Percentiles rank a stretch among this genome's conserved stretches.
phyloP scores from a whole-genome alignment of 2,329 filamentous ascomycete species.

The Beauveria rudraprayagi region DNA sequence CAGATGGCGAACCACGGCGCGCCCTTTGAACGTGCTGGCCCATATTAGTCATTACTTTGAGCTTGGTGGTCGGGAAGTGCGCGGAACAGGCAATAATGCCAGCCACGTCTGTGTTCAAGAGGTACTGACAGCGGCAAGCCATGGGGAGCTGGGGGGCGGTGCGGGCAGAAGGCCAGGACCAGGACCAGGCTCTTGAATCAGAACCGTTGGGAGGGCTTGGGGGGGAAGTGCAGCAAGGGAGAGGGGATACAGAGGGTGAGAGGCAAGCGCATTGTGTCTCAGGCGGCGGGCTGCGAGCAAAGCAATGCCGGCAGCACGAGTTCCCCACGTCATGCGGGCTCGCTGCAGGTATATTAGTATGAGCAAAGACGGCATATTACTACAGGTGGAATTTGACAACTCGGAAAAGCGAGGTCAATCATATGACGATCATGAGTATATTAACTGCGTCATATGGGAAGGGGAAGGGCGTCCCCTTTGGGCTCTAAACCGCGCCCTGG shows the following conservation, averaged over 20 bases:
- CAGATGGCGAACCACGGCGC: background rate
- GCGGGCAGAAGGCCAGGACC: background rate
- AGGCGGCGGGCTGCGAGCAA: background rate
- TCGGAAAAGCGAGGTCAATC: background rate
- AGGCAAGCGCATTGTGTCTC: background rate
- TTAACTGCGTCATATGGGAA: background rate
- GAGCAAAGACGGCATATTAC: background rate
- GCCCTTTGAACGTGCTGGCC: too few species aligned
- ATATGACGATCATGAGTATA: conserved; percentile 2
- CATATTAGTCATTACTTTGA: background rate
- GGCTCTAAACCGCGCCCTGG: too few species aligned
- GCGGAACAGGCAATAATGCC: background rate
- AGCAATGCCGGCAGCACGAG: background rate
- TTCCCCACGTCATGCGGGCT: background rate
- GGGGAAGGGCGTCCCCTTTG: too few species aligned
- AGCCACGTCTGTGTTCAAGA: background rate
- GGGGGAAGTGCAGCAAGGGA: too few species aligned
- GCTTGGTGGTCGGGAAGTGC: background rate
- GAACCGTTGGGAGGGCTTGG: background rate
- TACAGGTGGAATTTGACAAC: background rate
- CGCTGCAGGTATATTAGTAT: background rate
- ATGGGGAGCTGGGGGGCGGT: background rate
- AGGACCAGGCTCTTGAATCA: background rate
- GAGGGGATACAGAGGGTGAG: too few species aligned
- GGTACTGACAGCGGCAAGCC: background rate